phyloP scores from a whole-genome alignment of 192 early-diverging fungal species.

The Coemansia sp. region DNA sequence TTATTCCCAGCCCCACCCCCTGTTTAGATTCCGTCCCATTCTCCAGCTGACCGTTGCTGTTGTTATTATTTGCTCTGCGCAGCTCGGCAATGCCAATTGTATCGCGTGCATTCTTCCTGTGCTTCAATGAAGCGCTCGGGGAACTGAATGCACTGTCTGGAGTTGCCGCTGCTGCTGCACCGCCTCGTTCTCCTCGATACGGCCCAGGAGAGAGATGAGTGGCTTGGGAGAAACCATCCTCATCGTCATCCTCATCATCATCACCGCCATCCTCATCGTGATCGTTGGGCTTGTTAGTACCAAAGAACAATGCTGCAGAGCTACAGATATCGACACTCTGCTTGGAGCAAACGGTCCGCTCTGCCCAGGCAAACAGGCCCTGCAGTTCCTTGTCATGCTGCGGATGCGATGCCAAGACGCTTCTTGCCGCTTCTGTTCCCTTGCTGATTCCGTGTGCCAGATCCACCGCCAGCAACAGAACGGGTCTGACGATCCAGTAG shows the following conservation, averaged over 20 bases:
- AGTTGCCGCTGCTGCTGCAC: not conserved
- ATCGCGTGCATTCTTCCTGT: not conserved
- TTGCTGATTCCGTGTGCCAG: not conserved
- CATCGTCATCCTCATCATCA: too few relatives aligned
- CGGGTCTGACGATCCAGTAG: slow-evolving; percentile 26
- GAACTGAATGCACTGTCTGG: slow-evolving; percentile 13
- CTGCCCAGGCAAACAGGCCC: slow-evolving; percentile 2
- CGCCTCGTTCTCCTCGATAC: too few relatives aligned
- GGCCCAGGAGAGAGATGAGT: too few relatives aligned
- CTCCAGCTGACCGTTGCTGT: not conserved
- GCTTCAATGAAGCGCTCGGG: slow-evolving; percentile 15
- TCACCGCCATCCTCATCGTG: not conserved
- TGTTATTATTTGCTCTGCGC: slow-evolving; percentile 10
- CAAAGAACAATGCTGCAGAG: not conserved
- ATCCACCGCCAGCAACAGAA: not conserved
- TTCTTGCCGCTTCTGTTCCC: not conserved
- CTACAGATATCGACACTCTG: not conserved
- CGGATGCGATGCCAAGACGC: not conserved
- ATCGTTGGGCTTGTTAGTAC: not conserved
- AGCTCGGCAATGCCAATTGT: slow-evolving; percentile 29
- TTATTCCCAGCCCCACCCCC: not conserved
- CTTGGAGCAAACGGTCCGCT: not conserved
- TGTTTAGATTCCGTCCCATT: too few relatives aligned
- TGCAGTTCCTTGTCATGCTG: not conserved
- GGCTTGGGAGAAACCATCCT: too few relatives aligned